Base-by-base conservation (phyloP, 441 rosid species). In the Corymbia citriodora region DNA sequence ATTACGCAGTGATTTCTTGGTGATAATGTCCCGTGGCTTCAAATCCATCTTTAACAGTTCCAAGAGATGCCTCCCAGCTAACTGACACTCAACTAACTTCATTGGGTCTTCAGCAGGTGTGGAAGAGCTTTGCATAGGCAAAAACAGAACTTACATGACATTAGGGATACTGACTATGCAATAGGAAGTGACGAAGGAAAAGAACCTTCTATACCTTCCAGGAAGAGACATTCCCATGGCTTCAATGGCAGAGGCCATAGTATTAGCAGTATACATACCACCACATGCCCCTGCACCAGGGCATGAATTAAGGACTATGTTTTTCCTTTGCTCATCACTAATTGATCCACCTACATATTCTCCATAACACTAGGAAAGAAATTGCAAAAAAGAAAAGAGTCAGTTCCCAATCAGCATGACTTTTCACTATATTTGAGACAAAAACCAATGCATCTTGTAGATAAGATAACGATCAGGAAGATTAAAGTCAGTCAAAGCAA, bases 241-340 rank as follows among this genome's bases (percentile, higher is more conserved):
- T 94, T 98, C 99, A 81, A 98, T 97, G 14, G 99, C 99, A 91
- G 99, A 98, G 91, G 99, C 99, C 99, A 98, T 98, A 19, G 99
- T 98, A 92, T 98, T 98, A 89, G 99, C 98, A 1, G 99, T 97
- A 92, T 98, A 98, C 99, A 98, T 98, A 88, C 99, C 99, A 90
- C 99, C 99, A 91, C 99, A 98, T 8, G 99, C 99, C 89, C 99
- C 99, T 70, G 99, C 99, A 55, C 99, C 99, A 25, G 99, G 99
- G 91, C 99, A 98, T 12, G 99, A 96, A 90, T 96, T 95, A 81
- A 89, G 97, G 25, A 97, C 93, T 83, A 98, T 98, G 91, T 94
- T 94, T 93, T 92, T 94, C 93, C 98, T 94, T 87, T 96, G 94
- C 17, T 97, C 97, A 87, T 97, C 99, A 90, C 91, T 97, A 90